Conservation (phyloP, 495 filamentous ascomycete genomes). For the Durotheca rogersii region DNA sequence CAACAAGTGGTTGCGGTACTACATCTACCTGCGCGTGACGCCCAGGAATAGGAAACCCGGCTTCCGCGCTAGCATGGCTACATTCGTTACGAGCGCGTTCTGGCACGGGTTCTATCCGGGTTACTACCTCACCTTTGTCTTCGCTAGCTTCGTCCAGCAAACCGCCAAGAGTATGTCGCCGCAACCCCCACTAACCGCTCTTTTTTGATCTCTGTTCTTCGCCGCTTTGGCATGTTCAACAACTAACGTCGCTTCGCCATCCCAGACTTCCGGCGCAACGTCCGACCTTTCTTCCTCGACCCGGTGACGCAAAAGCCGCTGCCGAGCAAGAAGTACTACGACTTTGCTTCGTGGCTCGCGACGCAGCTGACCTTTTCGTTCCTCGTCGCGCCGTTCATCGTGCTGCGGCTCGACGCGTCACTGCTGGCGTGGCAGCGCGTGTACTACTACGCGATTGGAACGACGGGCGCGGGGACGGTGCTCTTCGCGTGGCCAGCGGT, state of each 20-base stretch:
- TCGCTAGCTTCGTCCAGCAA: constrained; percentile 87
- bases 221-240: neutral
- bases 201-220: neutral
- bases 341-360: constrained; percentile 71
- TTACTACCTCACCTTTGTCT: constrained; percentile 88
- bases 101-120: constrained; percentile 99
- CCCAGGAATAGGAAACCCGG: constrained; percentile 95
- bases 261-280: constrained; percentile 79
- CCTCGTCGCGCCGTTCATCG: constrained; percentile 76
- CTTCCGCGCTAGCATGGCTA: constrained; percentile 91
- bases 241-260: constrained; percentile 7
- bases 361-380: constrained; percentile 88
- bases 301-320: constrained; percentile 63
- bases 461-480: constrained; percentile 60
- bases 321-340: constrained; percentile 80
- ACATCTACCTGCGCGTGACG: constrained; percentile 92
- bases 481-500: constrained; percentile 83
- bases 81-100: constrained; percentile 89
- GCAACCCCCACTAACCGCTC: neutral
- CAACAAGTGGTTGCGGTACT: constrained; percentile 94
- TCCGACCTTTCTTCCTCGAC: constrained; percentile 92
- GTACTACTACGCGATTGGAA: constrained; percentile 83
- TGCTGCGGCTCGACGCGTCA: constrained; percentile 67
- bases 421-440: constrained; percentile 76
- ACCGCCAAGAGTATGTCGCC: constrained; percentile 79